Base-by-base conservation (phyloP, 1,284 basidiomycete species). In the Heterobasidion annosum region DNA sequence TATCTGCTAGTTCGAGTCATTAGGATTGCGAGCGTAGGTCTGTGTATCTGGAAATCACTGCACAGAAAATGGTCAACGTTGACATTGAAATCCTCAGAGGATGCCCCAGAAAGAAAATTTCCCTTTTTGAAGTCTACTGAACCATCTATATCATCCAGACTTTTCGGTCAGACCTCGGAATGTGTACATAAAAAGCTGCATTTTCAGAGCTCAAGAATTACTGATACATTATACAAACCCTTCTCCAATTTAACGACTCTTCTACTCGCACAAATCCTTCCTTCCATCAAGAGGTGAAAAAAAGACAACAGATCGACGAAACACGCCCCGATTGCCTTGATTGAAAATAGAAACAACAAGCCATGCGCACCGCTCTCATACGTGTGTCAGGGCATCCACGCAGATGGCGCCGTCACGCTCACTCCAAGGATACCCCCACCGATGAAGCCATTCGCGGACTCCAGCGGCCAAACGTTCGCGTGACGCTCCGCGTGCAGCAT, bases 381-480 rank as follows among this genome's bases (percentile, higher is more conserved):
- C 69, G 65, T 92, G 91, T 34, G 88, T 91, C 60, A 91, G 71
- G 34, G 86, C 73, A 68, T 98, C 94, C 51, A 96, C 83, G 65
- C 89, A 94, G 50, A 98, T 79, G 53, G 94, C 82, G 1, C 94
- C 94, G 61, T 91, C 91, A 12, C 84, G 81, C 68, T 98, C 94
- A 68, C 81, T 91, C 91, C 93, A 96, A n/a, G 95, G 91, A 70
- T 95, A 96, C 50, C 89, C 90, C 91, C 93, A 98, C 53, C 88
- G 83, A 62, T 91, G 87, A 49, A 98, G 71, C 82, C 89, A 96
- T 66, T 93, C 90, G 61, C 90, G 86, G 45, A 98, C 85, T 15
- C 89, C 90, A 1, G 86, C 80, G 3, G 85, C 89, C 10, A 98
- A 76, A 10, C 93, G 84, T 15, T 82, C 78, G 57, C 91, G 86